Evolutionary conservation across 164 flowering plant genomes (phyloP).

Genomic region (Annona cherimola): DNA sequence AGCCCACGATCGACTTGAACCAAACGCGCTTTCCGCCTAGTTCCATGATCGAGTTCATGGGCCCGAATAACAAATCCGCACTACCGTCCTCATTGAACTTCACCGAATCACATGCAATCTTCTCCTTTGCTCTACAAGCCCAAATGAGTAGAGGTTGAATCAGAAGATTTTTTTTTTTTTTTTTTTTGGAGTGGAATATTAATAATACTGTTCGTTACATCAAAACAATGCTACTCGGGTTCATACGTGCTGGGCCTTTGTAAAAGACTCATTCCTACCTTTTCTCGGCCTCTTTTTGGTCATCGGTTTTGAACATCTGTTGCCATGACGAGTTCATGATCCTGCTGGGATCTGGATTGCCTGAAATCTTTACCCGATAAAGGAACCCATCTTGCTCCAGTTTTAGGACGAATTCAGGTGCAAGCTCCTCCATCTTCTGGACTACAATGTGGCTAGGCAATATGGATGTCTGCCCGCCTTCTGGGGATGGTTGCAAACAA

Average conservation of each 20-base stretch:
- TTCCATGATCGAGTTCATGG: conserved; percentile 1
- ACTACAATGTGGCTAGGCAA: conserved; percentile 3
- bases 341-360: neutral
- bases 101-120: conserved; percentile 3
- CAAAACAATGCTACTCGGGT: too few relatives aligned
- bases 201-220: neutral
- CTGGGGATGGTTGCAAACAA: conserved; percentile 7
- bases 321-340: conserved; percentile 7
- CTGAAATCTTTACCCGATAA: neutral
- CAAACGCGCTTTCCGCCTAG: conserved; percentile 6
- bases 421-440: conserved; percentile 7
- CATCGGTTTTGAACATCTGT: neutral
- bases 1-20: conserved; percentile 9
- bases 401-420: conserved; percentile 1
- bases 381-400: neutral
- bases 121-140: neutral
- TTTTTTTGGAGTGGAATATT: neutral
- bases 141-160: neutral
- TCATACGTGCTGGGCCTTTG: too few relatives aligned
- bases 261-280: neutral
- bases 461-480: conserved; percentile 9
- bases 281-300: neutral
- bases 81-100: conserved; percentile 4
- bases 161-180: neutral
- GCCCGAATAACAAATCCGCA: conserved; percentile 8